phyloP scores from a whole-genome alignment of 305 asterid genomes.

The Euphrasia arctica region DNA sequence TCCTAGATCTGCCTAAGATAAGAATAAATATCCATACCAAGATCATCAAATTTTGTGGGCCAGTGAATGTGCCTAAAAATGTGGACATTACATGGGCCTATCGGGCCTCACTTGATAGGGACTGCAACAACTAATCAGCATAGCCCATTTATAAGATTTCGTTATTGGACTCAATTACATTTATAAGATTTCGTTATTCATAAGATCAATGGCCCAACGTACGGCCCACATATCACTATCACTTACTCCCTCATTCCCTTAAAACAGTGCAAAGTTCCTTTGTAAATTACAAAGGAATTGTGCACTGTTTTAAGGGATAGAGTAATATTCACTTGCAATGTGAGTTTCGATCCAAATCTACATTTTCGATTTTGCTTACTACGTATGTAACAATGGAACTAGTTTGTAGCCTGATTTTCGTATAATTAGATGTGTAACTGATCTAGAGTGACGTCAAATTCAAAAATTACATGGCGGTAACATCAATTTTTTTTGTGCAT shows the following conservation, averaged over 20 bases:
- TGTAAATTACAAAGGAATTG: too few species aligned
- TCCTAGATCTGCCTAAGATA: too few species aligned
- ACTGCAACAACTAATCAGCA: slow-evolving; percentile 10
- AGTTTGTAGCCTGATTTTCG: too few species aligned
- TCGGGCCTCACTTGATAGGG: slow-evolving; percentile 18
- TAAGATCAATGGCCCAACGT: slow-evolving; percentile 22
- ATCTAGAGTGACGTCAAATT: too few species aligned
- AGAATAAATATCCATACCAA: slow-evolving; percentile 6
- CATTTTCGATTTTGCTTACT: neutral
- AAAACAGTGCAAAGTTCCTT: too few species aligned
- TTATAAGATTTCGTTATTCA: slow-evolving; percentile 20
- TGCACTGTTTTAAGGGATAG: too few species aligned
- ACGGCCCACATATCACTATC: slow-evolving; percentile 30
- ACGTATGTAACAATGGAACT: too few species aligned
- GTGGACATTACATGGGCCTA: slow-evolving; percentile 14
- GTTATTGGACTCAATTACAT: slow-evolving; percentile 2
- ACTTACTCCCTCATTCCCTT: neutral
- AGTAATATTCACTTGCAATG: neutral
- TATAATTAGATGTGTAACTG: too few species aligned
- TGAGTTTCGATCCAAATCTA: neutral
- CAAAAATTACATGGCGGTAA: too few species aligned
- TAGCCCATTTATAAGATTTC: neutral
- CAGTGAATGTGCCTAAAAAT: slow-evolving; percentile 11
- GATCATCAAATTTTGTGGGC: slow-evolving; percentile 1
- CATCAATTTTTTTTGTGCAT: too few species aligned